Percentiles rank a stretch among this genome's conserved stretches.
These are phyloP conservation scores for Liriodendron chinense DNA, from an alignment of 164 flowering plant genomes.

Conservation along the genomic window DNA sequence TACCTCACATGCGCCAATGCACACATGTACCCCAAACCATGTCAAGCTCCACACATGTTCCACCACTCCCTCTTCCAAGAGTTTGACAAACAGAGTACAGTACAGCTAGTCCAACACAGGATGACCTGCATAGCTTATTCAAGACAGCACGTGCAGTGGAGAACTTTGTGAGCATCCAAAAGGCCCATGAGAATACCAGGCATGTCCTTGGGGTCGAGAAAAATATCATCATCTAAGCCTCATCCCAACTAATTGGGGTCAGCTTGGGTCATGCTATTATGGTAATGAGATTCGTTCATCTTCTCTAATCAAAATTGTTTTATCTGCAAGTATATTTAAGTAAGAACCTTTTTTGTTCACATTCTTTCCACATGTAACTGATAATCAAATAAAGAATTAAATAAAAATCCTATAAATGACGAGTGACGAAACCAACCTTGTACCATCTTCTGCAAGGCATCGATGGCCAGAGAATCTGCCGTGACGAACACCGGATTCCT, in stretches of 20 bases:
- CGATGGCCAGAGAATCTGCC: slow-evolving; percentile 86
- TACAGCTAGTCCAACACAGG: too few relatives aligned
- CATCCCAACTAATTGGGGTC: too few relatives aligned
- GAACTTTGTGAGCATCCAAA: neutral
- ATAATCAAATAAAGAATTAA: too few relatives aligned
- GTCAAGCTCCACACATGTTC: too few relatives aligned
- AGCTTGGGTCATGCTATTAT: too few relatives aligned
- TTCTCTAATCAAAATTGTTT: neutral
- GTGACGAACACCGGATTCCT: slow-evolving; percentile 86
- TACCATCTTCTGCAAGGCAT: slow-evolving; percentile 96
- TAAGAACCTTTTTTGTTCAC: neutral
- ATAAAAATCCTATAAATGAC: neutral
- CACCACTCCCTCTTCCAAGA: too few relatives aligned
- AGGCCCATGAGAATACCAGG: neutral
- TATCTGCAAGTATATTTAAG: neutral
- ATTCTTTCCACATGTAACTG: neutral
- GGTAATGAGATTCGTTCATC: too few relatives aligned
- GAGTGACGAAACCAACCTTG: slow-evolving; percentile 48
- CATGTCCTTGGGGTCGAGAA: neutral
- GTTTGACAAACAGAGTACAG: too few relatives aligned
- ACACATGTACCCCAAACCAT: too few relatives aligned
- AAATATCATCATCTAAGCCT: neutral
- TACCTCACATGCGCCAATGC: too few relatives aligned
- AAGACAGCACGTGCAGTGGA: too few relatives aligned
- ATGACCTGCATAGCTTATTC: too few relatives aligned